Evolutionary conservation across 2,329 filamentous ascomycete species (phyloP), one percentile per base, ranked within the genome.

Genomic region (Neospermospora avenae): DNA sequence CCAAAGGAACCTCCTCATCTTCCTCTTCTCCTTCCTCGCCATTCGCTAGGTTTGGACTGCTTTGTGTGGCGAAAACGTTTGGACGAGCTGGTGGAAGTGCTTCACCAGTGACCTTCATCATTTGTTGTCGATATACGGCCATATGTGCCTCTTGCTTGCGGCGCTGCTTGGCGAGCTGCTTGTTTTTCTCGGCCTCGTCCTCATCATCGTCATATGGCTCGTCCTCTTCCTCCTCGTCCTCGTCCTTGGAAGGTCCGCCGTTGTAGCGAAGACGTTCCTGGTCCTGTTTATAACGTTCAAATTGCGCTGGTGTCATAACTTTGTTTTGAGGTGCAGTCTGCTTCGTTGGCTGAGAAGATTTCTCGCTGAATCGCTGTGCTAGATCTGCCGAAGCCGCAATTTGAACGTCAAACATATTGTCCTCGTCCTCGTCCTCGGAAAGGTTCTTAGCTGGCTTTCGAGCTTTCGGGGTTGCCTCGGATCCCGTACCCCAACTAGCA

Each of bases 41-140:
- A 59, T 56, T 62, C 42, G 63, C 72, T 20, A 89, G 73, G 63
- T 86, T 86, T 1, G 87, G 85, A 3, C 84, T 83, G 72, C 87
- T 90, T 69, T 81, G 78, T 4, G 84, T 84, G 35, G 81, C 77
- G 18, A 81, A 78, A 53, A 77, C 77, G 14, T 84, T 80, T n/a
- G 85, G 83, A 25, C 80, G 74, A 11, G 77, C 67, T 44, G 77
- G 75, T 11, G 80, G 60, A 74, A 80, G 74, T 22, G 85, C 77
- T 67, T 93, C 90, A 51, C 92, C 92, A 0, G 91, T 96, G 31
- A 95, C 89, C 76, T 96, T 96, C 89, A 93, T 96, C 92, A 96
- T 96, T 75, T 95, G 90, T 73, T 96, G 92, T 60, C 92, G 85
- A 74, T 96, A 96, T 1, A 96, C 88, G 1, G 91, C 83, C 79